Base-by-base conservation (phyloP, 768 basidiomycete species). In the Agrocybe chaxingu region DNA sequence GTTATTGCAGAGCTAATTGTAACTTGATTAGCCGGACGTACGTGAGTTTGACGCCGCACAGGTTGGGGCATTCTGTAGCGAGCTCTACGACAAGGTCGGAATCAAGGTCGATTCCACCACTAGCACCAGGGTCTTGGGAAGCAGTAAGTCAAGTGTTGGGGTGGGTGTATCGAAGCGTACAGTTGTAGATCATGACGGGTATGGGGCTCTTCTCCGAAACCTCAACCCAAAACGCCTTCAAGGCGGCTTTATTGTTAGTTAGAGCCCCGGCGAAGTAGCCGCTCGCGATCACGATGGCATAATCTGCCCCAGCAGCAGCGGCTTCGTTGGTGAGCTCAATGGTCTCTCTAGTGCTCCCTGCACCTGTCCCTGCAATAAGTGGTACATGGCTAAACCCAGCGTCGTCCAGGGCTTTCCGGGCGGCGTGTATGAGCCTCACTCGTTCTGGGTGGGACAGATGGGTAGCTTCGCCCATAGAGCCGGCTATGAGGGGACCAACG, bases 11-110 rank as follows among this genome's bases (percentile, higher is more conserved):
- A 63, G 42, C 24, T 32, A 18, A 18, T 4, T 47, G 18, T 7
- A 38, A 41, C 36, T 18, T 51, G 3, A 40, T 32, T 43, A 47
- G 13, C 45, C 10, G 29, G 18, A 77, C 87, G 39, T 68, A 89
- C 82, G 93, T 96, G 52, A 96, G 79, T 69, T 98, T 98, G 55
- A 94, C 85, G 16, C 93, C 94, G 57, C 76, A 82, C 35, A 89
- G 73, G 66, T 95, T 95, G 46, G 87, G 78, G 57, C 82, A 87
- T 55, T 85, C 82, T 29, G 64, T 65, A 10, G 92, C 93, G 41
- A 97, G 77, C 57, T 92, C 87, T 5, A 78, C 78, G 62, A 98
- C 88, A 33, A 92, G 66, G 66, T 94, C 90, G 10, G 92, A 94
- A 68, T 93, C 91, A 57, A 97, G 68, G 69, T 98, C 92, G 57